Evolutionary conservation across 2,329 filamentous ascomycete species (phyloP).

Genomic region (Periconia digitata): DNA sequence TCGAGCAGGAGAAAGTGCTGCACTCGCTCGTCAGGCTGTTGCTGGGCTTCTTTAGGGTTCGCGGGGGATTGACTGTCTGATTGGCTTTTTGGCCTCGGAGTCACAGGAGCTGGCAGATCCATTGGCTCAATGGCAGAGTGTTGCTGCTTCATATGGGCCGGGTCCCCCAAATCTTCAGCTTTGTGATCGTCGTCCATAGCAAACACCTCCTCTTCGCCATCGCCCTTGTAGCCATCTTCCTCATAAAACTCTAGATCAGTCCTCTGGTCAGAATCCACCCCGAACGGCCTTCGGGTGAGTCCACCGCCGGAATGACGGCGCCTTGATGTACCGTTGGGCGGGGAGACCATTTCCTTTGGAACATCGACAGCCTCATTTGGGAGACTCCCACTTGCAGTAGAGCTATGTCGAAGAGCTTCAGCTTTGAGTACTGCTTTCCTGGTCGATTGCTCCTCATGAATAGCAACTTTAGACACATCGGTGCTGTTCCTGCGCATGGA

Average conservation of each 20-base stretch:
- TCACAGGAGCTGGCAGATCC: constrained; percentile 38
- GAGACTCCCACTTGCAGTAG: constrained; percentile 13
- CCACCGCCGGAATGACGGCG: constrained; percentile 87
- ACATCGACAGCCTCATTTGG: constrained; percentile 1
- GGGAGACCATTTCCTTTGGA: constrained; percentile 30
- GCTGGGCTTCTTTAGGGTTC: constrained; percentile 50
- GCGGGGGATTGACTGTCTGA: constrained; percentile 21
- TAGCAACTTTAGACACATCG: constrained; percentile 34
- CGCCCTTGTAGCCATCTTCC: constrained; percentile 81
- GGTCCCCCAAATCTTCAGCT: background rate
- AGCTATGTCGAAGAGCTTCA: constrained; percentile 39
- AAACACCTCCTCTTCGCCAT: constrained; percentile 72
- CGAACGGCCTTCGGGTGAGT: constrained; percentile 69
- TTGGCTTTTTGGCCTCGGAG: constrained; percentile 14
- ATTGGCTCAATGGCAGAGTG: constrained; percentile 13
- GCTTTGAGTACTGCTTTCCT: constrained; percentile 48
- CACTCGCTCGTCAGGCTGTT: constrained; percentile 63
- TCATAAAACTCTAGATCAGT: constrained; percentile 91
- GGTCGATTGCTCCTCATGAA: constrained; percentile 37
- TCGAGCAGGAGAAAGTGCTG: constrained; percentile 93
- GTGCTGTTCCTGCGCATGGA: constrained; percentile 42
- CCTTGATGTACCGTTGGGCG: constrained; percentile 38
- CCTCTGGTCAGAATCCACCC: constrained; percentile 64
- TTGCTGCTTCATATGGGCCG: background rate
- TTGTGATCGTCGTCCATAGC: constrained; percentile 61